Base-by-base conservation (phyloP, 176 grass and related monocot species). In the Thalia dealbata region DNA sequence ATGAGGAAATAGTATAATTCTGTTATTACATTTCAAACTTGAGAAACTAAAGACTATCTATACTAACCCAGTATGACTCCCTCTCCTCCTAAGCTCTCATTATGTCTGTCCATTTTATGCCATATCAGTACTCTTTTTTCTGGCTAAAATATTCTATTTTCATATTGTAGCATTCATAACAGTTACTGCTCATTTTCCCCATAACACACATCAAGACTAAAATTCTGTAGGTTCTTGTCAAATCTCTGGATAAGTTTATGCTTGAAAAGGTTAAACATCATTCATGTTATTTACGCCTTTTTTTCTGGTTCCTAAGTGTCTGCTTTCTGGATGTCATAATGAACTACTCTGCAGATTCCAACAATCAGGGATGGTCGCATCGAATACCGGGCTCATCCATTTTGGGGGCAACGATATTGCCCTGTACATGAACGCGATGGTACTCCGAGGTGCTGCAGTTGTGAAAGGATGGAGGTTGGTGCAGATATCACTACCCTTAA, bases 391-490 rank as follows among this genome's bases (percentile, higher is more conserved):
- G 95, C 87, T 48, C 95, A 99, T 77, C 90, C 95, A 70, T 99
- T 93, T 78, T 99, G 95, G 95, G 80, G 78, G 74, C 90, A 93
- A 45, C 91, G 88, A 80, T 99, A 99, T 71, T 99, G 95, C 29
- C 95, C 95, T 67, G 84, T 79, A 64, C 95, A 99, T 72, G 90
- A 93, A 84, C 52, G 81, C 70, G 95, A 99, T 77, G 81, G 78
- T 64, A 99, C 95, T 82, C 90, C 87, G 52, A 88, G 85, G 69
- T 99, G 95, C 44, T 99, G 95, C 79, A 93, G 95, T 70, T 99
- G 95, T 83, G 95, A 99, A 84, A 72, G 90, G 79, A 87, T 99
- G 90, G 90, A 99, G 95, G 95, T 99, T 32, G 74, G 79, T 78
- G 38, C 56, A 70, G 10, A 23, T 29, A 70, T 13, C 54, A 21